Evolutionary conservation across 805 yeast species (phyloP), one percentile per base, ranked within the genome.

Genomic region (Candida tallmaniae): DNA sequence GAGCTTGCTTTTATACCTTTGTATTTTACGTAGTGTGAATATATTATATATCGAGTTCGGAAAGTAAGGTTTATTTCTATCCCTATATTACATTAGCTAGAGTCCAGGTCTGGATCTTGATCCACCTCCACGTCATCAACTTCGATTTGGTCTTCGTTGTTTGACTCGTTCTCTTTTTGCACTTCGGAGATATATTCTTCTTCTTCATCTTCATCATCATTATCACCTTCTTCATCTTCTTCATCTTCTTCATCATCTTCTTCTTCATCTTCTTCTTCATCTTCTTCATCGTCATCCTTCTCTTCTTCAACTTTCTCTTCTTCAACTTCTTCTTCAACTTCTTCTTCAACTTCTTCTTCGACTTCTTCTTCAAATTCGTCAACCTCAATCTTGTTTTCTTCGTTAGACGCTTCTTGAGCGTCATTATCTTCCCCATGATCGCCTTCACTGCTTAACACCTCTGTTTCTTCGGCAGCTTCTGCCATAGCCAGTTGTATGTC

Each of bases 391-490:
- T 80, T n/a, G 27, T 23, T 14, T 33, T 38, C 5, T 28, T 39
- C 6, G 80, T 86, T 52, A 72, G 84, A 52, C 77, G 83, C 32
- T 76, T 69, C 3, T 84, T 82, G 33, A 80, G 73, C 12, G n/a
- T n/a, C n/a, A n/a, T n/a, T n/a, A n/a, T 76, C 87, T 53, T 82
- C 88, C 2, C 78, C 86, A 36, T 60, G 70, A 34, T 25, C 26
- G 21, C 23, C 29, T 19, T 19, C 23, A 40, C 53, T 44, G 14
- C 41, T 43, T 35, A 30, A 40, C 6, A 50, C 52, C 12, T 39
- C 50, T 6, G 34, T 52, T 16, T 37, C 46, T 20, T 36, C 50
- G 2, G 45, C 58, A 3, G 45, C 54, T 1, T 46, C 56, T 3
- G 50, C 55, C 30, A 43, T 56, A 7, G 19, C 21, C 11, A 14